Base-by-base conservation (phyloP, 805 yeast genomes). In the Yamadazyma olivae region DNA sequence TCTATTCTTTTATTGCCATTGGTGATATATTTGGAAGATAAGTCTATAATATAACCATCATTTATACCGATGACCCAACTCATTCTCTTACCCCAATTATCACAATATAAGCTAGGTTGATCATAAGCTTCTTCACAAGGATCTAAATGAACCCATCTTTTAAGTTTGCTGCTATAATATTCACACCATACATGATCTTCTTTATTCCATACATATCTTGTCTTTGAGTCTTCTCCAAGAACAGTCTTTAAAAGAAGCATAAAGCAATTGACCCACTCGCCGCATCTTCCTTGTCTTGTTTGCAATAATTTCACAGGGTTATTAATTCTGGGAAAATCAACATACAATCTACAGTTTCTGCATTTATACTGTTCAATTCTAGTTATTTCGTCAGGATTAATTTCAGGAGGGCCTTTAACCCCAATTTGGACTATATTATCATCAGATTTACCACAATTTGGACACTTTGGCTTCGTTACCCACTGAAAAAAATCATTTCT, bases 151-250 rank as follows among this genome's bases (percentile, higher is more conserved):
- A 90, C 70, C 97, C 98, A 91, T 36, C 88, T 59, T 29, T 71
- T 57, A 44, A 75, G 64, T 15, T 61, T 50, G 0, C 49, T 56
- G 1, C 95, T 84, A 54, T 77, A 90, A 49, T 83, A 82, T 53
- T 91, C 98, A 50, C 95, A 83, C 98, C 98, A 91, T 1, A 87
- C 97, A 56, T 91, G 98, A 55, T 91, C 98, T 54, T 91, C 98
- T 6, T 75, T 65, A 56, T 88, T 89, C 95, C 95, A 86, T 2
- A 90, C 64, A 51, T 83, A 89, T 34, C 98, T 61, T 10, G 59
- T 40, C n/a, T 49, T 46, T 12, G 51, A 43, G 15, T 53, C 59
- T 2, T 52, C 36, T 1, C 77, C 75, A 18, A 77, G 66, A 28
- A 90, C 61, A 0, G 95, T 77, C 18, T 79, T 69, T 36, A 90